These are phyloP conservation scores for Austroboletus sp. DNA, from an alignment of 1,284 basidiomycete species.

Conservation along the genomic window DNA sequence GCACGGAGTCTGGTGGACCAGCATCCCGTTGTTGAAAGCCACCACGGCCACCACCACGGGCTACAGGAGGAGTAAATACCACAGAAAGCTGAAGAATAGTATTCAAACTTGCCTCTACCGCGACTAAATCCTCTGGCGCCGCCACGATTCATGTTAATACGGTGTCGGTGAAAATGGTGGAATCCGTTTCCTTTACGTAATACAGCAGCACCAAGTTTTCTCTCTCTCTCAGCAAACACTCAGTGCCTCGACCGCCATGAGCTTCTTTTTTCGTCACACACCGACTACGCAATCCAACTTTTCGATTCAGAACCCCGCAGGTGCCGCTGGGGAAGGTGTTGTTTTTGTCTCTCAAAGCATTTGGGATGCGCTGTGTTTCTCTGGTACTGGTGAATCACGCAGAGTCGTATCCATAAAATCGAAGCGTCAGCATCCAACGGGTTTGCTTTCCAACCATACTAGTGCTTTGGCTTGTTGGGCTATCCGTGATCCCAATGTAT, in stretches of 20 bases:
- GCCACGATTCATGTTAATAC: slow-evolving; percentile 43
- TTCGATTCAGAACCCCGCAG: slow-evolving; percentile 8
- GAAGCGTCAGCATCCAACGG: slow-evolving; percentile 16
- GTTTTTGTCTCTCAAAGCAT: slow-evolving; percentile 29
- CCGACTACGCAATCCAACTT: slow-evolving; percentile 24
- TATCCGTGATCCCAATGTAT: slow-evolving; percentile 18
- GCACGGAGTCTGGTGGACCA: slow-evolving; percentile 80
- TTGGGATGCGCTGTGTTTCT: slow-evolving; percentile 30
- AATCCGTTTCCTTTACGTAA: no score
- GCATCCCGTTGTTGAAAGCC: slow-evolving; percentile 66
- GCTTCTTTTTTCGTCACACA: slow-evolving; percentile 29
- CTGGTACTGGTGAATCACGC: slow-evolving; percentile 8
- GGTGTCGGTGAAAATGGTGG: no score
- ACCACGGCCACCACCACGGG: slow-evolving; percentile 54
- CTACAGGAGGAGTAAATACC: slow-evolving; percentile 22
- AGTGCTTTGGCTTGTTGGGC: slow-evolving; percentile 29
- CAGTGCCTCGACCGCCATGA: no score
- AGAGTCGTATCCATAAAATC: slow-evolving; percentile 20
- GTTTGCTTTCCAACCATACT: slow-evolving; percentile 3
- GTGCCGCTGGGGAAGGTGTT: slow-evolving; percentile 10
- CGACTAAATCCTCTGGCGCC: slow-evolving; percentile 40
- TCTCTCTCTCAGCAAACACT: no score
- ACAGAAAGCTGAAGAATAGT: not conserved
- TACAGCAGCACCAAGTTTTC: no score
- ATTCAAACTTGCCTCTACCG: slow-evolving; percentile 35